Conservation (phyloP, 2,329 filamentous ascomycete genomes). For the Fusarium ambrosium region DNA sequence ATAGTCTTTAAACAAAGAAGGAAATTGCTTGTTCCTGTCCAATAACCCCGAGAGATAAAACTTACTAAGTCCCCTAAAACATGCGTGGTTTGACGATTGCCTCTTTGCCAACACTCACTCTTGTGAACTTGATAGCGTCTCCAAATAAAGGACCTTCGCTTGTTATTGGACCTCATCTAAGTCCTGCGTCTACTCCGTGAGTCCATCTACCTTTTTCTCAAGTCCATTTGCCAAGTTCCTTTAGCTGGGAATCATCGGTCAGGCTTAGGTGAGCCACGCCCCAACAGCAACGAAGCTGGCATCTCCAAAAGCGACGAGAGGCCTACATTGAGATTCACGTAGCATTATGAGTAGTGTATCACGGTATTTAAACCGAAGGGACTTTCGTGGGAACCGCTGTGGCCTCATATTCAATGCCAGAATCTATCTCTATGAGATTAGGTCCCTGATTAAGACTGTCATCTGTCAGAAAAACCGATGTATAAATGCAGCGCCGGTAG, state of each 20-base stretch:
- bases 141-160: background rate
- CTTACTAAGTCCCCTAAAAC: background rate
- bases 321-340: background rate
- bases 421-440: background rate
- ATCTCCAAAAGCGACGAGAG: background rate
- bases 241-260: background rate
- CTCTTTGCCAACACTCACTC: background rate
- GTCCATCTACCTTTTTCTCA: background rate
- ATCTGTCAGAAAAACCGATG: too few relatives aligned
- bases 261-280: background rate
- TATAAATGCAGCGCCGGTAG: background rate
- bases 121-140: background rate
- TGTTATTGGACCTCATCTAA: too few relatives aligned
- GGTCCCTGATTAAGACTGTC: background rate
- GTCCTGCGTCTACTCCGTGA: too few relatives aligned
- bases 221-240: background rate
- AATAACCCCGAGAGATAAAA: background rate
- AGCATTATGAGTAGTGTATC: background rate
- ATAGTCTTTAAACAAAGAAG: background rate
- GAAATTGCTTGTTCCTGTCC: background rate
- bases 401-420: background rate
- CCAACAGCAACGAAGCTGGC: background rate
- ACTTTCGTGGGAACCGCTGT: background rate
- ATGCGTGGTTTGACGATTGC: background rate
- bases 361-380: background rate